Percentiles rank a stretch among this genome's conserved stretches.
Evolutionary conservation across 1,284 basidiomycete genomes (phyloP).

Genomic region (Abortiporus biennis): DNA sequence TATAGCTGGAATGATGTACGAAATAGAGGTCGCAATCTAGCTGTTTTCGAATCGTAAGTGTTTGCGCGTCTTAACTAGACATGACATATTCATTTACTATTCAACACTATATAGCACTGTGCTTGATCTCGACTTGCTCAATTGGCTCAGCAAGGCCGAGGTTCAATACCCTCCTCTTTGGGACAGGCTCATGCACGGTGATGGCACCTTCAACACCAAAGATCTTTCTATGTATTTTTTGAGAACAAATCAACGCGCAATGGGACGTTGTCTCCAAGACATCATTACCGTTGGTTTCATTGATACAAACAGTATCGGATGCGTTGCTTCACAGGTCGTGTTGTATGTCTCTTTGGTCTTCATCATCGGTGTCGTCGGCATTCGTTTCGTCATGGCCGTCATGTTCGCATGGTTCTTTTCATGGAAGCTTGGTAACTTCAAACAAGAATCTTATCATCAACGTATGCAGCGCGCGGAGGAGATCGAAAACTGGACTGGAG

Average conservation of each 20-base stretch:
- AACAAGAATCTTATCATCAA: conserved; percentile 89
- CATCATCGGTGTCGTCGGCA: conserved; percentile 94
- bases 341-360: conserved; percentile 95
- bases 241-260: conserved; percentile 54
- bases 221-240: conserved; percentile 84
- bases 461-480: conserved; percentile 88
- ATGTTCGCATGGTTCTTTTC: conserved; percentile 97
- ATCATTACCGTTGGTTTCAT: conserved; percentile 88
- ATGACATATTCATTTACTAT: conserved; percentile 1
- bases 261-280: conserved; percentile 85
- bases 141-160: conserved; percentile 76
- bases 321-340: conserved; percentile 91
- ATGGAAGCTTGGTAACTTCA: conserved; percentile 91
- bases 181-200: conserved; percentile 65
- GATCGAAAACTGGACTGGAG: conserved; percentile 95
- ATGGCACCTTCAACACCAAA: conserved; percentile 73
- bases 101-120: conserved; percentile 54
- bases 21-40: conserved; percentile 70
- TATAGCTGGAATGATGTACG: conserved; percentile 88
- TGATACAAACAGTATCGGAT: conserved; percentile 92
- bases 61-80: conserved; percentile 2
- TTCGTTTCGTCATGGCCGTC: conserved; percentile 96
- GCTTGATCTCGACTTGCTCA: conserved; percentile 80
- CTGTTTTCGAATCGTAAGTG: conserved; percentile 85
- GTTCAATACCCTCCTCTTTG: conserved; percentile 83